Evolutionary conservation across 176 grass and related monocot genomes (phyloP).

Genomic region (Raddia distichophylla): DNA sequence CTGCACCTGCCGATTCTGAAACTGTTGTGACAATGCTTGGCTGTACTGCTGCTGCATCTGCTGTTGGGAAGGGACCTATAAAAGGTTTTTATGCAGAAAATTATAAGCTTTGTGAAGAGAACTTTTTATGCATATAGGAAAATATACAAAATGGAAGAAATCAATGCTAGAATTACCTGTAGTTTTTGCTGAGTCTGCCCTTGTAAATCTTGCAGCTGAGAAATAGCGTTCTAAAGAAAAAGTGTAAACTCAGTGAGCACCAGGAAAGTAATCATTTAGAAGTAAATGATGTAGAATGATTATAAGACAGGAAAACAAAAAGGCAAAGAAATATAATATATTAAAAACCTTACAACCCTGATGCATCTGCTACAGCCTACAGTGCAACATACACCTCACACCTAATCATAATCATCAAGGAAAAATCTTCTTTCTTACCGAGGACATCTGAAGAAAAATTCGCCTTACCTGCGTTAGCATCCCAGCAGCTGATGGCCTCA

Average conservation of each 20-base stretch:
- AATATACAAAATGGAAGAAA: conserved; percentile 26
- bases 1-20: conserved; percentile 82
- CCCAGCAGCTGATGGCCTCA: conserved; percentile 71
- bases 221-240: conserved; percentile 72
- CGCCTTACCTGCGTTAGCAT: conserved; percentile 64
- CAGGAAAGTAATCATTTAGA: conserved; percentile 7
- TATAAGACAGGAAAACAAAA: not conserved
- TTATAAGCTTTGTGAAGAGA: conserved; percentile 12
- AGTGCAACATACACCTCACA: not conserved
- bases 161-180: conserved; percentile 55
- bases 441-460: conserved; percentile 2
- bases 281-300: conserved; percentile 5
- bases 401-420: not conserved
- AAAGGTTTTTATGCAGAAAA: conserved; percentile 33
- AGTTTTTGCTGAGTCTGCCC: conserved; percentile 87
- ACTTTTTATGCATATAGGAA: conserved; percentile 12
- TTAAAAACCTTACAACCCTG: not conserved
- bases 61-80: conserved; percentile 64
- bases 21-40: conserved; percentile 84
- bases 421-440: not conserved
- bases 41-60: conserved; percentile 90
- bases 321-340: not conserved
- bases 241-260: conserved; percentile 12
- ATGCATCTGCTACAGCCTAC: not conserved
- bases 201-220: conserved; percentile 89